phyloP scores from a whole-genome alignment of 768 basidiomycete species.

The Leucosporidium scottii region DNA sequence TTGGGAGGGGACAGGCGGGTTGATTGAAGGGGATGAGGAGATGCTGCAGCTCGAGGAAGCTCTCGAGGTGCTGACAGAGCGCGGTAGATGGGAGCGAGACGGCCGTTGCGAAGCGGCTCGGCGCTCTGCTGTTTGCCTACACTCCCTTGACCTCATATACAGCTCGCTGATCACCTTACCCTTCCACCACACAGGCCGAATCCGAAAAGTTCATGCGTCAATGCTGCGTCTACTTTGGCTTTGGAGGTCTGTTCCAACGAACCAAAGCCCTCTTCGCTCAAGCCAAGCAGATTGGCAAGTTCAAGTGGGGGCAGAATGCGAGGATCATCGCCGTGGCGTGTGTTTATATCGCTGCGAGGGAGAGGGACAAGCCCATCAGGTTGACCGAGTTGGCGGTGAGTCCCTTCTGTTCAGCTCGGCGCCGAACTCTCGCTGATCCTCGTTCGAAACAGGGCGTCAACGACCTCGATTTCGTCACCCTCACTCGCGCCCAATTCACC shows the following conservation, averaged over 20 bases:
- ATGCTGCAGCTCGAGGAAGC: too few species aligned
- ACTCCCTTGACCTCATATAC: too few species aligned
- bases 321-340: constrained; percentile 17
- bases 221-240: constrained; percentile 9
- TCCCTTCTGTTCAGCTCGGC: not conserved
- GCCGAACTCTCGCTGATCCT: too few species aligned
- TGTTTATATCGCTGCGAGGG: constrained; percentile 17
- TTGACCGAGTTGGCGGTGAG: constrained; percentile 21
- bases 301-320: constrained; percentile 21
- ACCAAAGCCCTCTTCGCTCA: constrained; percentile 4
- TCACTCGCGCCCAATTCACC: constrained; percentile 23
- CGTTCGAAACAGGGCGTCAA: not conserved
- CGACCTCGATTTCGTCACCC: constrained; percentile 12
- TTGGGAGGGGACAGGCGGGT: too few species aligned
- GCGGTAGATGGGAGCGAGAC: too few species aligned
- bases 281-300: constrained; percentile 5
- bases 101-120: too few species aligned
- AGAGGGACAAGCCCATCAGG: constrained; percentile 6
- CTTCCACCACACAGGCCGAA: constrained; percentile 2
- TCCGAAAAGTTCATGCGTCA: constrained; percentile 3
- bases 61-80: too few species aligned
- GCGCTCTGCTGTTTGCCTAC: too few species aligned
- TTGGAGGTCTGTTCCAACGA: not conserved
- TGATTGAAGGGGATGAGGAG: too few species aligned
- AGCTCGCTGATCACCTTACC: too few species aligned